Conservation (phyloP, 2,329 filamentous ascomycete species). For the Fusarium compactum region DNA sequence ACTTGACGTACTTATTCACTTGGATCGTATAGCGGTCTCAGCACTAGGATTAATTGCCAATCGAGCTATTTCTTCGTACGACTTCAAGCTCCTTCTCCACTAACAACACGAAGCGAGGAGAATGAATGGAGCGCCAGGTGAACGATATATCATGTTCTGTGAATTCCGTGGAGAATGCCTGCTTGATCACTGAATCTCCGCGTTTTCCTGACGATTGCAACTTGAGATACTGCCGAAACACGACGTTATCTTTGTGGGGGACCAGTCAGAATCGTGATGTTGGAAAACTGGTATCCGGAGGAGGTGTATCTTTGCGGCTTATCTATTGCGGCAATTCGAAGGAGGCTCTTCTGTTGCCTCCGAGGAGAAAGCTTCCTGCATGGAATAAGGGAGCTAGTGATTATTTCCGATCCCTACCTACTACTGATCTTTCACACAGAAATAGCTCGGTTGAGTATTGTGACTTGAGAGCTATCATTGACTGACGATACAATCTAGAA, state of each 20-base stretch:
- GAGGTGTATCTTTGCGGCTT: constrained; percentile 27
- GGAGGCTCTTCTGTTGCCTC: constrained; percentile 10
- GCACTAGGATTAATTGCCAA: constrained; percentile 6
- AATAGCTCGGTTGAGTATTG: constrained; percentile 19
- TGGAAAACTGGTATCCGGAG: constrained; percentile 16
- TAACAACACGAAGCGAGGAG: background rate
- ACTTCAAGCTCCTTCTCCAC: constrained; percentile 7
- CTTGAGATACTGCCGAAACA: background rate
- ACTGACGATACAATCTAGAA: background rate
- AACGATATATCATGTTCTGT: background rate
- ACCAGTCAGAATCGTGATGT: constrained; percentile 25
- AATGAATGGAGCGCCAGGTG: background rate
- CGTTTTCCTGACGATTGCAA: background rate
- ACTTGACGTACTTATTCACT: background rate
- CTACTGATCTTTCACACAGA: background rate
- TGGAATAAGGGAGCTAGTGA: constrained; percentile 14
- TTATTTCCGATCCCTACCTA: constrained; percentile 17
- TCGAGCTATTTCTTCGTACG: constrained; percentile 24
- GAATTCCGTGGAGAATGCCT: constrained; percentile 15
- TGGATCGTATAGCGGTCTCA: background rate
- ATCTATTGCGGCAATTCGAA: constrained; percentile 32
- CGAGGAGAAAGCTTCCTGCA: constrained; percentile 36
- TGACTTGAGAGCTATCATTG: background rate
- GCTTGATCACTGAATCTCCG: constrained; percentile 10
- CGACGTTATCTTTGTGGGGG: constrained; percentile 31